Conservation (phyloP, 192 early-diverging fungal genomes). For the Jimgerdemannia flammicorona region DNA sequence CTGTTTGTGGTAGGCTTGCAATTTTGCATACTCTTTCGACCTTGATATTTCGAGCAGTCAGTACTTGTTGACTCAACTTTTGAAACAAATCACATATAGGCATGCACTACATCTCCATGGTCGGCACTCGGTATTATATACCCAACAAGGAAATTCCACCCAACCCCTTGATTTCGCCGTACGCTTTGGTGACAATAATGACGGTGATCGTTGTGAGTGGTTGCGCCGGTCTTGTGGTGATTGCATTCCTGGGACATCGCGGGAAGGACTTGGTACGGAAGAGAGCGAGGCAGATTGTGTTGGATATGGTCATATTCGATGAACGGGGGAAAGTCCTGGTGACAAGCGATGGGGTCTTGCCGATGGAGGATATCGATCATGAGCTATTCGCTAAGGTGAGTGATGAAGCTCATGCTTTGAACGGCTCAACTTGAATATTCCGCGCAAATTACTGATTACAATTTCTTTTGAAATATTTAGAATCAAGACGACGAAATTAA, state of each 20-base stretch:
- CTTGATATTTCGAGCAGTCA: too few species aligned
- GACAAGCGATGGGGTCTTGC: conserved; percentile 29
- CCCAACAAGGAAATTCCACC: conserved; percentile 8
- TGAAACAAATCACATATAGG: conserved; percentile 4
- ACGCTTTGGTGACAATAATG: conserved; percentile 16
- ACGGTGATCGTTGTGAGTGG: conserved; percentile 16
- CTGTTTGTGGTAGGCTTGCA: conserved; percentile 32
- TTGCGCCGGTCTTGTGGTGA: conserved; percentile 7
- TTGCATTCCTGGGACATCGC: conserved; percentile 1
- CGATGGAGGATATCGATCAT: conserved; percentile 25
- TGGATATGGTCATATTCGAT: conserved; percentile 31
- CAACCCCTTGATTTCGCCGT: conserved; percentile 3
- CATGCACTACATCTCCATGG: conserved; percentile 34
- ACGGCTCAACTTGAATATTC: too few species aligned
- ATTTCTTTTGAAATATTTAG: too few species aligned
- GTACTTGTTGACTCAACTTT: background rate
- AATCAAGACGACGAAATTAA: too few species aligned
- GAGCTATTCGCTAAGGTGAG: conserved; percentile 19
- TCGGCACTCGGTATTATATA: conserved; percentile 27
- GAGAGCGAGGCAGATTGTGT: conserved; percentile 17
- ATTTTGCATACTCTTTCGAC: too few species aligned
- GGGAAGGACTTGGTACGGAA: conserved; percentile 3
- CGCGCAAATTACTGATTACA: too few species aligned
- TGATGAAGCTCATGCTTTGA: background rate
- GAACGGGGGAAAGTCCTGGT: conserved; percentile 26